Evolutionary conservation across 306 rosid species (phyloP), one percentile per base, ranked within the genome.

Genomic region (Coriaria nepalensis): DNA sequence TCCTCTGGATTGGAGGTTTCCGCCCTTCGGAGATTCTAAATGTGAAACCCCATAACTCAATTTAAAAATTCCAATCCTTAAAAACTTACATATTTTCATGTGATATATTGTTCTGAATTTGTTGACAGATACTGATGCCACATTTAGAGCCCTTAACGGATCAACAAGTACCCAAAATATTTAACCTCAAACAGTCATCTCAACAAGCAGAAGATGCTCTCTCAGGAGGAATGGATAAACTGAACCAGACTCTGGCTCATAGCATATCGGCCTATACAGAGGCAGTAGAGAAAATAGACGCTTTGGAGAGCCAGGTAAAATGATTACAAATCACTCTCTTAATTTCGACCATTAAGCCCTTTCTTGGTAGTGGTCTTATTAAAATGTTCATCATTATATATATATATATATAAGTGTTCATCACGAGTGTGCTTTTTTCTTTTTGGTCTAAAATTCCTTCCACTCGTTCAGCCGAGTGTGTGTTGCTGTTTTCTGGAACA

Each of bases 1-100:
- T 82, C 67, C 81, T 72, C 35, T 92, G 98, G 98, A 92, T 92
- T 4, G 98, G 98, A 43, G 98, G 98, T 39, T 78, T 84, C n/a
- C 98, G 98, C 57, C 98, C 98, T 0, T 92, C 98, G 0, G 87
- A 92, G 64, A 82, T 92, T 74, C 79, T 92, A 52, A 71, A 68
- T 0, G 98, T 92, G 29, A 20, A 82, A 52, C 14, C 41, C 5
- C 32, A 46, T 35, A 43, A 8, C 33, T 47, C 38, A 14, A 46
- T 14, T 12, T 20, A 20, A 20, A 1, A 20, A 20, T 20, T 20
- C 3, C 29, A 20, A 20, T 20, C 29, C 29, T 20, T 20, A 20
- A 20, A 20, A 20, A 20, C 29, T 20, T 20, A 20, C 29, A 20
- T 20, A 20, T 20, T 20, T 1, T 20, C 42, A 51, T 40, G 29